phyloP scores from a whole-genome alignment of 257 asterid genomes.

The Nicotiana attenuata region DNA sequence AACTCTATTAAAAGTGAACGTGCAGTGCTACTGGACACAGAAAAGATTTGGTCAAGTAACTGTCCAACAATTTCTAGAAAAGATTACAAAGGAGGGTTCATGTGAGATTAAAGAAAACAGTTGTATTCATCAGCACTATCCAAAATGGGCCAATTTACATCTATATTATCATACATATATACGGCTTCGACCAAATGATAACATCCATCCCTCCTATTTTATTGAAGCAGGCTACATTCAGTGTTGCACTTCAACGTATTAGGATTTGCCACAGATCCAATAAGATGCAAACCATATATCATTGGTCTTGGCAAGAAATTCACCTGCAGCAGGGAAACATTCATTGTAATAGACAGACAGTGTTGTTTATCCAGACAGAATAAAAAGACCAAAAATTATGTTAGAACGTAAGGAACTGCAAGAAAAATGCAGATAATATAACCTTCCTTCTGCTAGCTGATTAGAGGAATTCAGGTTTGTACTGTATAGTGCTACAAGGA shows the following conservation, averaged over 20 bases:
- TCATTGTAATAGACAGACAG: neutral
- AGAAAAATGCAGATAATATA: neutral
- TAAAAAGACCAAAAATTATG: neutral
- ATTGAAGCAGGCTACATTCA: slow-evolving; percentile 7
- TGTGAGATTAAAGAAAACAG: neutral
- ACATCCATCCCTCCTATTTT: neutral
- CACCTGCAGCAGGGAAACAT: neutral
- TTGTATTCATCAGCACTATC: neutral
- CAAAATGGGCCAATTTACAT: slow-evolving; percentile 4
- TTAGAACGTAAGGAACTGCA: neutral
- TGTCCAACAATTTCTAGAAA: neutral
- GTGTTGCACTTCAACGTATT: neutral
- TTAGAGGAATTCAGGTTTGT: neutral
- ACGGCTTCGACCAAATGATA: neutral
- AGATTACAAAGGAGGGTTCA: neutral
- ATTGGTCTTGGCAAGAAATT: neutral
- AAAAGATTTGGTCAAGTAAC: neutral
- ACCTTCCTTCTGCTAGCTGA: neutral
- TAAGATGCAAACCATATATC: neutral
- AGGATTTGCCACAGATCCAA: neutral
- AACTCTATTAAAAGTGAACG: neutral
- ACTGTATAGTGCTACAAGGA: neutral
- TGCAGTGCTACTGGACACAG: neutral
- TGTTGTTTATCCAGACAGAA: neutral
- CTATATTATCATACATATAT: slow-evolving; percentile 2